Conservation (phyloP, 1,284 basidiomycete species). For the Neonothopanus nambi region DNA sequence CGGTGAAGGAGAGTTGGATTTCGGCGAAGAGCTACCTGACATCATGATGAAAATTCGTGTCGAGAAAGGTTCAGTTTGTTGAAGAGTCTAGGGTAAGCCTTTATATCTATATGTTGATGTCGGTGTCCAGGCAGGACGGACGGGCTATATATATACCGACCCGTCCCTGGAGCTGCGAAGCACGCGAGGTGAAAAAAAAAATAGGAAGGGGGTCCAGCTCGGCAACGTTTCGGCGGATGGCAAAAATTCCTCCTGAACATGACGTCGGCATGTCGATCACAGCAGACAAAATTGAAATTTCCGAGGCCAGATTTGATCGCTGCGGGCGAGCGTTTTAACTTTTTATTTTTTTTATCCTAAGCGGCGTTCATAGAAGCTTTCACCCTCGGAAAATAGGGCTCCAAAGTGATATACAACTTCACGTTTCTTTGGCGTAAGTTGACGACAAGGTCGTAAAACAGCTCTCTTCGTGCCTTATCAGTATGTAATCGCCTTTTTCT, state of each 20-base stretch:
- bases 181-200: too few species aligned
- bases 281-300: not conserved
- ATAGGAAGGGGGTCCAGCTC: too few species aligned
- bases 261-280: not conserved
- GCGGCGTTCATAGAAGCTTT: too few species aligned
- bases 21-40: conserved; percentile 10
- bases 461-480: not conserved
- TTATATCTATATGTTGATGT: not conserved
- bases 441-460: not conserved
- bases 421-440: too few species aligned
- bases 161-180: too few species aligned
- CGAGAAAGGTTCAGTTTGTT: not conserved
- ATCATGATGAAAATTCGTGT: conserved; percentile 6
- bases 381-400: too few species aligned
- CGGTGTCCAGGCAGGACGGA: too few species aligned
- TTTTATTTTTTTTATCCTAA: too few species aligned
- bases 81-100: not conserved
- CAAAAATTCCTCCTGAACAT: not conserved
- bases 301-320: conserved; percentile 6
- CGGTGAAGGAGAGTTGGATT: conserved; percentile 16
- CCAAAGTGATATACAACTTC: too few species aligned
- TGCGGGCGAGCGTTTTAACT: not conserved
- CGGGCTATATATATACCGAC: too few species aligned
- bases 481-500: conserved; percentile 1
- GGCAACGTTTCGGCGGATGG: too few species aligned